Base-by-base conservation (phyloP, 305 asterid genomes). In the Fraxinus nigra region DNA sequence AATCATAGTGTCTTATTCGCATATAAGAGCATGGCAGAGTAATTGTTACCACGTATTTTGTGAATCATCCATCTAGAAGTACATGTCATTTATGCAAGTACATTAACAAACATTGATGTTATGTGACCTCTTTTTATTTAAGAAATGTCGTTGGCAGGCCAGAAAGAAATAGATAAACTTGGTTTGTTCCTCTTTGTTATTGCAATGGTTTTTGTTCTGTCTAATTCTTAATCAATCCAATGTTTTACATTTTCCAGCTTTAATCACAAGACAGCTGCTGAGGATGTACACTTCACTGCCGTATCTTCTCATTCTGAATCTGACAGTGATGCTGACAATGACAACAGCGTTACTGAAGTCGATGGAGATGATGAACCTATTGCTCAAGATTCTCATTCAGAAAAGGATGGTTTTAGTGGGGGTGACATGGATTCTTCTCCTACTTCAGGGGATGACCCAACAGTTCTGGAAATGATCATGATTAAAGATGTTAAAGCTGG, bases 181-280 rank as follows among this genome's bases (percentile, higher is more conserved):
- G 11, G 34, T 75, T 72, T 40, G 13, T 48, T 77, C 78, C 32
- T 77, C 35, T 76, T 37, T 46, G 48, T 78, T 74, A 11, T 75
- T 61, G 72, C 48, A 26, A 11, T 67, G 83, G 33, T 76, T 73
- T 38, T 40, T 78, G 67, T 70, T 69, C 54, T 40, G 24, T 81
- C 67, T 75, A 78, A 59, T 74, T 82, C 74, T 40, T 78, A 35
- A 72, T 72, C 72, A 77, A 76, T 84, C 3, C 46, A 81, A 80
- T 81, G 38, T 79, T 82, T 85, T 79, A 26, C 30, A 6, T 76
- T 87, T 32, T 34, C 82, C 92, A 94, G 98, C 77, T 95, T 95
- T 85, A 95, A 95, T 88, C 98, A 95, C 95, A 95, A 95, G 86
- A 95, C 97, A 74, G 92, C 92, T 18, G 95, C 90, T 73, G 99